Evolutionary conservation across 2,329 filamentous ascomycete species (phyloP).

Genomic region (Pestalotiopsis sp.): DNA sequence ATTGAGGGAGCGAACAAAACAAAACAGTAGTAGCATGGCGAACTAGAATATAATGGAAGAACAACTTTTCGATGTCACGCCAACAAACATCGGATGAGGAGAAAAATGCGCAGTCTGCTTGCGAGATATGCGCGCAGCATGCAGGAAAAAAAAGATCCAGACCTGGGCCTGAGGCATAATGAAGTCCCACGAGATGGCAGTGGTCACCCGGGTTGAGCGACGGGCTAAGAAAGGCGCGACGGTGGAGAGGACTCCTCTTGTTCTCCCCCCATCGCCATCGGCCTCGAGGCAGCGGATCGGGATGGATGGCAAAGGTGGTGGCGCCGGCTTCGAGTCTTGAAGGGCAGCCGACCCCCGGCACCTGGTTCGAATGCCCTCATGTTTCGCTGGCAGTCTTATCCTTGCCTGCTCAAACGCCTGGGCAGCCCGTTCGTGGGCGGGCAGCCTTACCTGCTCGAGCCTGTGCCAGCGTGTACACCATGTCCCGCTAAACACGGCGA

Average conservation of each 20-base stretch:
- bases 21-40: too few species aligned
- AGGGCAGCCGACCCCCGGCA: background rate
- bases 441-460: background rate
- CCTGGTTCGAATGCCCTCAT: background rate
- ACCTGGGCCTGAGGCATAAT: background rate
- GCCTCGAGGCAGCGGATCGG: background rate
- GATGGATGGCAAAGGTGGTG: background rate
- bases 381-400: background rate
- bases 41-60: too few species aligned
- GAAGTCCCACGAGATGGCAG: background rate
- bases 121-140: background rate
- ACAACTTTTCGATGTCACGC: too few species aligned
- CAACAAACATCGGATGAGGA: background rate
- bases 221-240: background rate
- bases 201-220: background rate
- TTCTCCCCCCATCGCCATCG: background rate
- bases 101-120: background rate
- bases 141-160: background rate
- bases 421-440: background rate
- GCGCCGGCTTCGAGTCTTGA: background rate
- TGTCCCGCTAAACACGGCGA: background rate
- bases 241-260: background rate
- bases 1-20: too few species aligned
- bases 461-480: background rate
- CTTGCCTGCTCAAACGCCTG: background rate